Evolutionary conservation across 1,139 yeast species (phyloP), one percentile per base, ranked within the genome.

Genomic region (Yamadazyma buinensis): DNA sequence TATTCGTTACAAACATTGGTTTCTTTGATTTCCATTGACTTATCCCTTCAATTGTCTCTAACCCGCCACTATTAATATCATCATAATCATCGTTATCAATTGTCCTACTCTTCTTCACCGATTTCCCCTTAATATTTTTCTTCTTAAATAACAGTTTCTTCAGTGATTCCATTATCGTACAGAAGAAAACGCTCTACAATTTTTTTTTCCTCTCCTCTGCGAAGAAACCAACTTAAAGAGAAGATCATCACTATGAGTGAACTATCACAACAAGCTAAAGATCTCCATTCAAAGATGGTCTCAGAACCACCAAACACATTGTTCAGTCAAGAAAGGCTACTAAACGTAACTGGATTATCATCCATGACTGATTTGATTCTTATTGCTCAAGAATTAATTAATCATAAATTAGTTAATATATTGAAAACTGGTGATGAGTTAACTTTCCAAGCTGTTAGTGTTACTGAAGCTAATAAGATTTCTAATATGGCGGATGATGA

Each of bases 401-500:
- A 81, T 49, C 49, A 56, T 42, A 84, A 84, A 43, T 65, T 86
- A 40, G 69, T 90, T 34, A 86, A 86, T 54, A 64, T 85, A 37
- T 70, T 78, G 30, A 75, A 76, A 50, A 79, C 71, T 45, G 87
- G 79, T 38, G 80, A 72, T 41, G 84, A 70, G 42, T 67, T 83
- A 40, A 72, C 73, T 52, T 90, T 88, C 59, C 86, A 84, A 54
- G 86, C 92, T 0, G 82, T 83, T 5, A 69, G 77, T 13, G 59
- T 67, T 28, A 59, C 69, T 12, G 95, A 85, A 44, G 94, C 95
- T 9, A 71, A 66, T 23, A 84, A 82, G 51, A 77, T 84, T 43
- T 69, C 80, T 24, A 72, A 77, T 27, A 87, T 92, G 95, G 57
- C 75, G 12, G 77, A 80, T 15, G 99, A 94, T 51, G 98, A 94